Evolutionary conservation across 2,329 filamentous ascomycete genomes (phyloP).

Genomic region (Aspergillus sp.): DNA sequence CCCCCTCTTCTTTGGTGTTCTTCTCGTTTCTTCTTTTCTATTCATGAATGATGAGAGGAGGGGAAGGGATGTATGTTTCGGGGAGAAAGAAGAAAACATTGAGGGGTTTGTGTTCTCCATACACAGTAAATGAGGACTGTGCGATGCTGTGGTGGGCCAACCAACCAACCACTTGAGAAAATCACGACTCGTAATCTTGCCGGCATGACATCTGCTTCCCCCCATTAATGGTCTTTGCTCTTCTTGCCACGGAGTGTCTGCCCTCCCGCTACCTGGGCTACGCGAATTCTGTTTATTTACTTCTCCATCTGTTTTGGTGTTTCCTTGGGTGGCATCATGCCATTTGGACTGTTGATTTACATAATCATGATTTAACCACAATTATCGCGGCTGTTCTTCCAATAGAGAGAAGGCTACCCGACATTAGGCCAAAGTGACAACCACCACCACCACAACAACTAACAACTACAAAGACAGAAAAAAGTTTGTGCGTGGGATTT

Average conservation of each 20-base stretch:
- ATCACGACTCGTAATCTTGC: constrained; percentile 8
- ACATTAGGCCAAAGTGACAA: too few relatives aligned
- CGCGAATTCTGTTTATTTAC: not conserved
- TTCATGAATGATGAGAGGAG: not conserved
- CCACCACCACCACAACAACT: too few relatives aligned
- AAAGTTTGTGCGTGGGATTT: not conserved
- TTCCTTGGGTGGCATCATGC: not conserved
- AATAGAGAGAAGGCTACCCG: too few relatives aligned
- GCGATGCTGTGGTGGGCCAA: not conserved
- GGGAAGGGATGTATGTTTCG: not conserved
- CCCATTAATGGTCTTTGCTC: not conserved
- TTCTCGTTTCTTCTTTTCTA: not conserved
- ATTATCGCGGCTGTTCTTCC: too few relatives aligned
- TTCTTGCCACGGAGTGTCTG: not conserved
- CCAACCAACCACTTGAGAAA: not conserved
- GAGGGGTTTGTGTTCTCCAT: not conserved
- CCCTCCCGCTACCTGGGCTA: not conserved
- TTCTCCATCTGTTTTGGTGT: too few relatives aligned
- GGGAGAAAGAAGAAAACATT: not conserved
- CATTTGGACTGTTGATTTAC: too few relatives aligned
- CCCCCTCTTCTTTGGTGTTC: not conserved
- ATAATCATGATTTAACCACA: too few relatives aligned
- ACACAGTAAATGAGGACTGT: not conserved
- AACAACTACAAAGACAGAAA: constrained; percentile 1
- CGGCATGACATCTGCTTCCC: constrained; percentile 16